Evolutionary conservation across 306 rosid genomes (phyloP).

Genomic region (Hippophae tibetana): DNA sequence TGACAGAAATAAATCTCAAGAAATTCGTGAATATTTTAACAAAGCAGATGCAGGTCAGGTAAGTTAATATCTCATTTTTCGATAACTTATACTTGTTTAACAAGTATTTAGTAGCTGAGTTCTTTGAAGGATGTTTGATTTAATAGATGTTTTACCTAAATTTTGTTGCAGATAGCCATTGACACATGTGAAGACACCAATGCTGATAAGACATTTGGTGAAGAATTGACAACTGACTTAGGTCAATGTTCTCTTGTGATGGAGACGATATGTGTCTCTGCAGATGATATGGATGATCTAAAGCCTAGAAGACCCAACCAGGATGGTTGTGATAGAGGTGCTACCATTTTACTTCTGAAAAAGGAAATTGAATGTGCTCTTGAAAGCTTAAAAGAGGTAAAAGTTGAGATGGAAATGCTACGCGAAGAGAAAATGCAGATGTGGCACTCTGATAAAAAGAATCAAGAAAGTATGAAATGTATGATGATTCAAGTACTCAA

Average conservation of each 20-base stretch:
- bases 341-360: constrained; percentile 58
- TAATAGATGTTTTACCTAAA: constrained; percentile 31
- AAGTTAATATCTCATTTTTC: constrained; percentile 39
- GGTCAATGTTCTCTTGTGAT: constrained; percentile 26
- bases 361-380: constrained; percentile 79
- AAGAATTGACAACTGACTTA: constrained; percentile 22
- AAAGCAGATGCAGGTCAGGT: constrained; percentile 47
- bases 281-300: constrained; percentile 15
- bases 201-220: constrained; percentile 16
- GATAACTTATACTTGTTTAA: constrained; percentile 21
- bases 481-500: constrained; percentile 39
- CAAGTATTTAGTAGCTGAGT: constrained; percentile 24
- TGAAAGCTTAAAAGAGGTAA: constrained; percentile 65
- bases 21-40: constrained; percentile 22
- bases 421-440: constrained; percentile 53
- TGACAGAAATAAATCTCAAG: constrained; percentile 31
- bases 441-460: constrained; percentile 43
- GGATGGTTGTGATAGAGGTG: constrained; percentile 42
- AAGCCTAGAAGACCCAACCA: constrained; percentile 24
- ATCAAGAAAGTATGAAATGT: constrained; percentile 39
- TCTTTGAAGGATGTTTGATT: constrained; percentile 23
- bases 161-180: constrained; percentile 54
- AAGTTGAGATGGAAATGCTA: constrained; percentile 69
- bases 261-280: constrained; percentile 12
- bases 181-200: constrained; percentile 25